Conservation (phyloP, 192 early-diverging fungal genomes). For the Coemansia sp. region DNA sequence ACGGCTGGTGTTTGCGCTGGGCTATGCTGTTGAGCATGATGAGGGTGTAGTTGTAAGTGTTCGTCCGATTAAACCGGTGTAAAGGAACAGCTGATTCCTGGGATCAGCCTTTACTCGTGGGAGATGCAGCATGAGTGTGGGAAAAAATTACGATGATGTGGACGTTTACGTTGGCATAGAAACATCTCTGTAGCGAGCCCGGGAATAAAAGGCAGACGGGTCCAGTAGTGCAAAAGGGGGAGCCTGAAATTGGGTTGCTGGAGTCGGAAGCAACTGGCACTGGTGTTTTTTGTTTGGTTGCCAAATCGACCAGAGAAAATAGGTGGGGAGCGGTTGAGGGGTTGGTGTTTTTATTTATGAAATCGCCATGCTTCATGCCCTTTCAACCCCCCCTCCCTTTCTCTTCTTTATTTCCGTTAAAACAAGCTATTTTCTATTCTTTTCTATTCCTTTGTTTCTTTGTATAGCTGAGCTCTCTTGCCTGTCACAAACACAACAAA, state of each 20-base stretch:
- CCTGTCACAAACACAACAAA: background rate
- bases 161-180: no score
- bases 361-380: background rate
- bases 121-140: background rate
- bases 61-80: background rate
- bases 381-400: background rate
- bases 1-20: conserved; percentile 25
- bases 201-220: no score
- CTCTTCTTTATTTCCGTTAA: background rate
- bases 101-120: background rate
- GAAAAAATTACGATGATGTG: no score
- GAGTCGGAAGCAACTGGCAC: no score
- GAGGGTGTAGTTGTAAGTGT: conserved; percentile 18
- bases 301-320: background rate
- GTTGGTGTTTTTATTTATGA: background rate
- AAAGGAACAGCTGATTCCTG: background rate
- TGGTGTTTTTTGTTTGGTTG: background rate
- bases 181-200: no score
- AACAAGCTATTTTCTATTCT: background rate
- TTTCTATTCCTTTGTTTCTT: background rate
- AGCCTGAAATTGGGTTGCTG: no score
- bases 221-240: no score
- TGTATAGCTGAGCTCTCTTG: background rate
- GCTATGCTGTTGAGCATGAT: conserved; percentile 12
- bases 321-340: background rate